Base-by-base conservation (phyloP, 2,329 filamentous ascomycete species). In the Colletotrichum destructivum region DNA sequence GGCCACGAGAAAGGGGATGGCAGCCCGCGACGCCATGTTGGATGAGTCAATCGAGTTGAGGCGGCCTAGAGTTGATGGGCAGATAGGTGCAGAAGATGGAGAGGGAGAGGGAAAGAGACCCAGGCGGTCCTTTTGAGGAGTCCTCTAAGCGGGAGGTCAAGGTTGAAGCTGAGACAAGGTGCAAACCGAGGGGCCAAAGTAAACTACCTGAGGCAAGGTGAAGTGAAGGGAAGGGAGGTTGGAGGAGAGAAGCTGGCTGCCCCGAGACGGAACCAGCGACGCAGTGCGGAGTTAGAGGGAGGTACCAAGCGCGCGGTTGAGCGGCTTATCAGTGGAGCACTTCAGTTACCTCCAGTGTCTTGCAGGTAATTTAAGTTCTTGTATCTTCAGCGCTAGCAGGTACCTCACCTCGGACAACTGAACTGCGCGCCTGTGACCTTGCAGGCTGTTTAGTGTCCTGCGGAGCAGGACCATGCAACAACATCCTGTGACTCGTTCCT, bases 1-100 rank as follows among this genome's bases (percentile, higher is more conserved):
- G 77, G 88, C 92, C 82, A 98, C 94, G 74, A 98, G 88, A 79
- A 98, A 89, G 47, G 95, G 95, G 72, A 98, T 89, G 66, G 94
- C 80, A 47, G 89, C 89, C 81, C 89, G 90, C 75, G 89, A 87
- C 76, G 92, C 88, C 93, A 98, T 97, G 63, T 75, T 80, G 67
- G 64, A n/a, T 42, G 16, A 49, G 16, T 21, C 38, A 66, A 59
- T 49, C 63, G 40, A 46, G 26, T 9, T 35, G n/a, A 40, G 46
- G 23, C 26, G 23, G n/a, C 23, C 15, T n/a, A 26, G 18, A 49
- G 21, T n/a, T 23, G 31, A 21, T 26, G 38, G 51, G 26, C 12
- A 40, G 49, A n/a, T 21, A 8, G 23, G 35, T 38, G 23, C 3
- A 12, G 21, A 18, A n/a, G 16, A 23, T 40, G 16, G 26, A 21